A percentile compares a stretch with the other conserved stretches of the same genome.
phyloP scores from a whole-genome alignment of 108 stramenopile genomes.

The Skeletonema grethae region DNA sequence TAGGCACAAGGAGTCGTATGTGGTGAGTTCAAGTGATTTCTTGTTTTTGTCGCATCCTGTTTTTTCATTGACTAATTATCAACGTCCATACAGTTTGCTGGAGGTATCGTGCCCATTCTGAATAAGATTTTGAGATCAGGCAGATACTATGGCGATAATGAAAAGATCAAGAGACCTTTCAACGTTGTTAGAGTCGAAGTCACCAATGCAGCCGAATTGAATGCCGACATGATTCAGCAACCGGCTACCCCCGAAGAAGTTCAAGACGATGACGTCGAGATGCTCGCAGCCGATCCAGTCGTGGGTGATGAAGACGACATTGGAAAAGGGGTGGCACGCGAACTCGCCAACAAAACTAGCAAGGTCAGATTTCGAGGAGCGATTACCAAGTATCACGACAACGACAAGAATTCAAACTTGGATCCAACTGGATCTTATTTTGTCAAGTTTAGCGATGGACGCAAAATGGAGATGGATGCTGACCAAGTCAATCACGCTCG shows the following conservation, averaged over 20 bases:
- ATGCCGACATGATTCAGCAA: conserved; percentile 1
- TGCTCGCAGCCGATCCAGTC: conserved; percentile 8
- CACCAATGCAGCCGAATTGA: conserved; percentile 36
- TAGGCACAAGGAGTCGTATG: background rate
- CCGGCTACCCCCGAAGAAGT: background rate
- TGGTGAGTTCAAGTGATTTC: background rate
- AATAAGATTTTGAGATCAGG: conserved; percentile 4
- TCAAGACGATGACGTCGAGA: conserved; percentile 4
- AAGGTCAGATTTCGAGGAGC: conserved; percentile 14
- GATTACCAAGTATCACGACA: conserved; percentile 30
- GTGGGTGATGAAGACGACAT: conserved; percentile 23
- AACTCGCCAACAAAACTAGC: conserved; percentile 6
- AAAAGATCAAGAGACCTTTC: conserved; percentile 6
- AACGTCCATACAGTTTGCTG: background rate
- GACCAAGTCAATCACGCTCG: conserved; percentile 18
- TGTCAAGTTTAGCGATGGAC: conserved; percentile 22
- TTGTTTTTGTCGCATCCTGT: background rate
- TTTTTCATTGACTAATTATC: background rate
- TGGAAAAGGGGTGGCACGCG: conserved; percentile 19
- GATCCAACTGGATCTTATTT: conserved; percentile 32
- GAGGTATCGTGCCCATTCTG: background rate
- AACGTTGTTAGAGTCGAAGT: background rate
- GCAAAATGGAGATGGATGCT: conserved; percentile 39
- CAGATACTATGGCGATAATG: background rate
- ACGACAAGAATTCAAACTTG: conserved; percentile 19